Evolutionary conservation across 108 stramenopile species (phyloP).

Genomic region (Licmophora abbreviata): DNA sequence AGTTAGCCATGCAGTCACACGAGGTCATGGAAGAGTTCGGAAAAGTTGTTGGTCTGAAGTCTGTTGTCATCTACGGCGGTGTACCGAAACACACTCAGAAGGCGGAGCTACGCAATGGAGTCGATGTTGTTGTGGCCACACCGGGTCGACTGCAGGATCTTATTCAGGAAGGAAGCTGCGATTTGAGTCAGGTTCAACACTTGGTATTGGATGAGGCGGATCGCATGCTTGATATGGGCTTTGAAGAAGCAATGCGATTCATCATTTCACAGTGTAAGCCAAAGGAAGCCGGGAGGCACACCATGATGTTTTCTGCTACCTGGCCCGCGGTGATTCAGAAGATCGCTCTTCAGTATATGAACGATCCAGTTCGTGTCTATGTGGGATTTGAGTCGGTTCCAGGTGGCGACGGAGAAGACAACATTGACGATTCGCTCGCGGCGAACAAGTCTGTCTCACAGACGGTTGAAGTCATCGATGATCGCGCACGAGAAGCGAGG

Average conservation of each 20-base stretch:
- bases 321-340: slow-evolving; percentile 94
- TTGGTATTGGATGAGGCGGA: slow-evolving; percentile 98
- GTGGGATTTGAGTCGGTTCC: slow-evolving; percentile 83
- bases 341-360: slow-evolving; percentile 86
- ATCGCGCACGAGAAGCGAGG: slow-evolving; percentile 76
- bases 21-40: slow-evolving; percentile 89
- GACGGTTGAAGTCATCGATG: slow-evolving; percentile 91
- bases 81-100: slow-evolving; percentile 89
- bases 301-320: slow-evolving; percentile 97
- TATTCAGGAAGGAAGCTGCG: slow-evolving; percentile 76
- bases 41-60: slow-evolving; percentile 54
- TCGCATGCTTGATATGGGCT: slow-evolving; percentile 73
- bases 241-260: slow-evolving; percentile 68
- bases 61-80: slow-evolving; percentile 92
- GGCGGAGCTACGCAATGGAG: slow-evolving; percentile 53
- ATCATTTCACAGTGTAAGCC: slow-evolving; percentile 63
- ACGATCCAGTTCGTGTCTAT: slow-evolving; percentile 73
- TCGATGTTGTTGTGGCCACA: slow-evolving; percentile 93
- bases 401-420: slow-evolving; percentile 65
- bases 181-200: slow-evolving; percentile 67
- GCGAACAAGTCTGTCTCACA: slow-evolving; percentile 93
- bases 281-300: slow-evolving; percentile 70
- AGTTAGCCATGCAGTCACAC: slow-evolving; percentile 95
- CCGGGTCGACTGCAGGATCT: slow-evolving; percentile 96
- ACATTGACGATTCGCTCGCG: slow-evolving; percentile 67